Evolutionary conservation across 176 grass and related monocot genomes (phyloP).

Genomic region (Ensete glaucum): DNA sequence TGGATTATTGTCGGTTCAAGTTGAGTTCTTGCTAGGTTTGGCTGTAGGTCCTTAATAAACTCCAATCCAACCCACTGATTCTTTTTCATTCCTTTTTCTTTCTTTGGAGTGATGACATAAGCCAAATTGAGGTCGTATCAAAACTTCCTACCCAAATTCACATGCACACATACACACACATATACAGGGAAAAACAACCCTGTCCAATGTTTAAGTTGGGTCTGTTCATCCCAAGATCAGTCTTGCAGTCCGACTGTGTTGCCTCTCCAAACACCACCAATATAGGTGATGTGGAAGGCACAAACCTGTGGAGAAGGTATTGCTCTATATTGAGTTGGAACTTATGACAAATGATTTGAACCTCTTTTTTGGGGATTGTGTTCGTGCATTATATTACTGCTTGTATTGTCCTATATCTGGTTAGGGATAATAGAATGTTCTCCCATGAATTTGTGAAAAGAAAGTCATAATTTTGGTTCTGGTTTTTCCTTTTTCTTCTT

Average conservation of each 20-base stretch:
- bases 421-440: background rate
- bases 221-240: background rate
- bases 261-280: too few relatives aligned
- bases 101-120: background rate
- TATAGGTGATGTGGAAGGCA: too few relatives aligned
- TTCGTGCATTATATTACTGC: too few relatives aligned
- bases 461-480: background rate
- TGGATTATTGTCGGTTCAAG: too few relatives aligned
- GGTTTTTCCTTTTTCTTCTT: constrained; percentile 46
- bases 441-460: background rate
- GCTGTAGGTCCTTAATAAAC: background rate
- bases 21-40: too few relatives aligned
- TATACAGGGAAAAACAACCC: background rate
- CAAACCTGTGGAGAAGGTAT: too few relatives aligned
- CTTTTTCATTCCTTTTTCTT: background rate
- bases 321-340: too few relatives aligned
- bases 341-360: too few relatives aligned
- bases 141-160: too few relatives aligned
- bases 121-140: background rate
- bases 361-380: too few relatives aligned
- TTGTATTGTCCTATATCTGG: background rate
- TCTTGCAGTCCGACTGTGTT: too few relatives aligned
- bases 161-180: too few relatives aligned
- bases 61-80: background rate
- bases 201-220: background rate